Evolutionary conservation across 2,329 filamentous ascomycete genomes (phyloP), one percentile per base, ranked within the genome.

Genomic region (Fusarium luffae): DNA sequence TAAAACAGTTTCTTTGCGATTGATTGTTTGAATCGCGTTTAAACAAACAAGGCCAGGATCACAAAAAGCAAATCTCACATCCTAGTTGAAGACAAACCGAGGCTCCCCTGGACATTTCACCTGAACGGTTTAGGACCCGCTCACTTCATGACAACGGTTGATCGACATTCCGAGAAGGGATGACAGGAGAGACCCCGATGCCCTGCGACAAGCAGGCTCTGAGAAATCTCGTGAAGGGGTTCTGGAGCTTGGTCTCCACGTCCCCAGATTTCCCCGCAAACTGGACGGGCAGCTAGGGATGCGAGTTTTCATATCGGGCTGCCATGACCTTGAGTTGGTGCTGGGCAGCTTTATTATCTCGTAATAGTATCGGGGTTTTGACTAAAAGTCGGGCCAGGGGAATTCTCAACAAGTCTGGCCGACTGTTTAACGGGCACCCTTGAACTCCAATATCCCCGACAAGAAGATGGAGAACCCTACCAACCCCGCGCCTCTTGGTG

Each of bases 201-300:
- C 50, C 21, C 48, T 59, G 44, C 49, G 44, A 47, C 19, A 50
- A 32, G 34, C 32, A 54, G 57, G 62, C 62, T 63, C 50, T 68
- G 61, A 49, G 44, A 41, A 30, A 21, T 63, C 49, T 70, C 41
- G 51, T 47, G 42, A 51, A 52, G 37, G 44, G 37, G 25, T 27
- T 27, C 32, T 71, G 42, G 44, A 59, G 51, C 28, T 59, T 60
- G 48, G 64, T 63, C 66, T 70, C 67, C 70, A 71, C 54, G 63
- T 59, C 69, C 54, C 72, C 70, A 75, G 72, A 69, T 69, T 74
- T 75, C 72, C 72, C 72, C 72, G 70, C 72, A 75, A 74, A 74
- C 50, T 66, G 55, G 48, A 47, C 37, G 47, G 30, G 41, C 48
- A 61, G 48, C 49, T 66, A 51, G 55, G 52, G 58, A 64, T 60